Evolutionary conservation across 495 filamentous ascomycete genomes (phyloP).

Genomic region (Corynascus novoguineensis): DNA sequence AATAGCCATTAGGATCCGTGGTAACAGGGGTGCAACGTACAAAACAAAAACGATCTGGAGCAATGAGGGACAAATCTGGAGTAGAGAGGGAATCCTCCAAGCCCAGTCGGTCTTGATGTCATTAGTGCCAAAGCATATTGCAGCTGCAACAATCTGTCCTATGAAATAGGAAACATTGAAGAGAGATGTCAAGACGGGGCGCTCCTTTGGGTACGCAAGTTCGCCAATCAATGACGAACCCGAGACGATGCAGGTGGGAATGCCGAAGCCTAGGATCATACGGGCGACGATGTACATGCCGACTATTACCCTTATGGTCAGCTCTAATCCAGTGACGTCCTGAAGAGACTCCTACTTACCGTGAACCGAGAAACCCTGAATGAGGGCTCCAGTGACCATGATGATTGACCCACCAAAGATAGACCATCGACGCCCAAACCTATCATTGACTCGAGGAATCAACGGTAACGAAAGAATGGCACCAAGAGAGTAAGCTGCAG

Average conservation of each 20-base stretch:
- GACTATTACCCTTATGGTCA: conserved; percentile 22
- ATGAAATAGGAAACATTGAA: conserved; percentile 66
- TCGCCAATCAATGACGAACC: conserved; percentile 62
- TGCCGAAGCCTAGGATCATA: conserved; percentile 59
- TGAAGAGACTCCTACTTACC: no score
- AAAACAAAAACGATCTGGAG: conserved; percentile 52
- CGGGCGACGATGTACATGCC: conserved; percentile 62
- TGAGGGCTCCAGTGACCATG: conserved; percentile 54
- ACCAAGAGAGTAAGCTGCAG: conserved; percentile 34
- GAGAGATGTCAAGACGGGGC: conserved; percentile 58
- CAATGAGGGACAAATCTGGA: conserved; percentile 52
- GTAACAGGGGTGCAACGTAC: conserved; percentile 13
- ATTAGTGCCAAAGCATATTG: conserved; percentile 55
- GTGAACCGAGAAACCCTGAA: conserved; percentile 40
- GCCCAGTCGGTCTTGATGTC: conserved; percentile 52
- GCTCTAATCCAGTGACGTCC: background rate
- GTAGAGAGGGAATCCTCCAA: conserved; percentile 60
- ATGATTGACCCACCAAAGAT: conserved; percentile 55
- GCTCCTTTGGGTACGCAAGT: conserved; percentile 62
- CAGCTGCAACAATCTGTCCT: conserved; percentile 56
- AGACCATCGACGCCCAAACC: conserved; percentile 45
- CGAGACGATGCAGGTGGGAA: conserved; percentile 59
- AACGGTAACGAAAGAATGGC: conserved; percentile 45
- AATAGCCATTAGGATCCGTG: background rate
- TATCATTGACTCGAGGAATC: conserved; percentile 46